Evolutionary conservation across 1,139 yeast genomes (phyloP), one percentile per base, ranked within the genome.

Genomic region (Scheffersomyces segobiensis): DNA sequence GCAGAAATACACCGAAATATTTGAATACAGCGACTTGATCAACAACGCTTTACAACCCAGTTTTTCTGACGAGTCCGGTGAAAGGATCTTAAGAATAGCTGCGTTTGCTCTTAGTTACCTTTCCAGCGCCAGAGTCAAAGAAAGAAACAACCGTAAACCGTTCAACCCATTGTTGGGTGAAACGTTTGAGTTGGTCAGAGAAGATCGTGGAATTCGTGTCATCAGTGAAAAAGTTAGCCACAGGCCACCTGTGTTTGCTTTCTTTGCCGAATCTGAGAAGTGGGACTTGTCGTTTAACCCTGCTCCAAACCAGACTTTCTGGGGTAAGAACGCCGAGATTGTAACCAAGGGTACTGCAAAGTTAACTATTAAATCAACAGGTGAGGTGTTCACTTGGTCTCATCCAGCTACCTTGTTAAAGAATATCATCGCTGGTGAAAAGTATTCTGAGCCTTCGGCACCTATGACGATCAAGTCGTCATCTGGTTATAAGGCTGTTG

Each of bases 291-390:
- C 83, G 53, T 91, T 87, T 70, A 83, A 90, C 14, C 87, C 96
- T 2, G 81, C 87, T 46, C 98, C 99, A 0, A 83, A 86, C 42
- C 98, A 93, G 67, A 93, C 92, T 71, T 92, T 91, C 67, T 95
- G 98, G 97, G 98, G 98, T 56, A 95, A 95, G 74, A 88, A 93
- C 51, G 86, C 92, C 17, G 98, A 95, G 71, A 79, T 95, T 59
- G 83, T 84, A 54, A 91, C 92, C 62, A 86, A 84, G 56, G 99
- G 99, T 50, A 76, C 76, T 17, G 77, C 88, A 5, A 82, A 82
- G 54, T 77, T 93, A 55, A 79, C 81, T 1, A 78, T 87, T 53
- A 85, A 82, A 67, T 60, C 74, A 10, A 82, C 90, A 0, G 93
- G 93, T 4, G 97, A 91, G 67, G 80, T 82, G 5, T 91, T 87